Base-by-base conservation (phyloP, 1,139 yeast genomes). In the Saccharomyces pastorianus region DNA sequence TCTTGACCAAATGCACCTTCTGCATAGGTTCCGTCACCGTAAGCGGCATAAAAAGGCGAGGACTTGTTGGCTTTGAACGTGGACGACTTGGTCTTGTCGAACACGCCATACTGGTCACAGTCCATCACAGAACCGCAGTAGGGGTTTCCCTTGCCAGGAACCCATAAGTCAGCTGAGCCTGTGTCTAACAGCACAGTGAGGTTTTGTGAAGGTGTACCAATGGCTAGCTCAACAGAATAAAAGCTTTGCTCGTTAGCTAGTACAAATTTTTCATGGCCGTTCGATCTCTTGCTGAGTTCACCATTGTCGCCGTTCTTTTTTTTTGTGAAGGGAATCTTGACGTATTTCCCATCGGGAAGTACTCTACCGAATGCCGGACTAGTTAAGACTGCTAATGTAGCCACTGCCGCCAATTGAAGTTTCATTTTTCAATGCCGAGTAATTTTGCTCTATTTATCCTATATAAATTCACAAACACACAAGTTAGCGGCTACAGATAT, bases 141-240 rank as follows among this genome's bases (percentile, higher is more conserved):
- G 27, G 51, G 51, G 47, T 49, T 49, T 9, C 20, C 38, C n/a
- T 17, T 17, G 11, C 46, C 38, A 11, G 41, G 32, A 28, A 83
- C 79, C 90, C 90, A 85, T 56, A 84, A 70, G 62, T 82, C 86
- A 4, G 85, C 74, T 1, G 88, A 82, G 0, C 89, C 90, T 3
- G 90, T 85, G 63, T 85, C 90, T 26, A 85, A 64, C 58, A 82
- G 69, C 2, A 82, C 78, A 25, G 71, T 73, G 23, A 83, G 73
- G 4, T 68, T 64, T 60, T 80, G 83, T 0, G 72, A 69, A n/a
- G 83, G 79, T 1, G 83, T 75, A 1, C 89, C 90, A 20, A 83
- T 59, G 13, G 67, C 63, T 53, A 80, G 60, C 9, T 67, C 68
- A 1, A 80, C 78, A 59, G 78, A 69, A 64, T 82, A 83, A 61